Base-by-base conservation (phyloP, 805 yeast genomes). In the Jamesozyma rosinii region DNA sequence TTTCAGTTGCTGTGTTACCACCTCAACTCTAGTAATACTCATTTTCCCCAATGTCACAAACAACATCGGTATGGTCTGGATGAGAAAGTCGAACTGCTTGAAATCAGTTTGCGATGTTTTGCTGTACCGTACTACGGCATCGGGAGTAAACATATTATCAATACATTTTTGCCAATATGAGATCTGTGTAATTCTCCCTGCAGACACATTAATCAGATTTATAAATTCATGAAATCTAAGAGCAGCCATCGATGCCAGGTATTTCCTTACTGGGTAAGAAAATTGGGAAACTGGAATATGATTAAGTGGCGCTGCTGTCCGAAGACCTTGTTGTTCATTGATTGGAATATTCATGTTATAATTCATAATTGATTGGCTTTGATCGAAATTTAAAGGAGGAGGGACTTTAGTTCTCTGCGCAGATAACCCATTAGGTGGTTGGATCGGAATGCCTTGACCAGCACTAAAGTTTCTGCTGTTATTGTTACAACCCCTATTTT, bases 51-150 rank as follows among this genome's bases (percentile, higher is more conserved):
- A 1, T 77, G 72, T 46, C 65, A 72, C 50, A 76, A 74, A 50
- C 76, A 77, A 17, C 8, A 42, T 26, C 2, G 55, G 55, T 8
- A 51, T 35, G 17, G 50, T 38, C 1, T 51, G 44, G 3, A 47
- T 37, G 10, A 79, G 74, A 19, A 87, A 71, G 45, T 79, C 89
- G 58, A 78, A 84, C 49, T 72, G 80, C 44, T 77, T 63, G 9
- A 68, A 63, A 35, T 72, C 81, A 22, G 63, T 62, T 11, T 67
- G 69, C 37, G 67, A 64, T 45, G 70, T 69, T 33, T 76, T 66
- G 1, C 72, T 60, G 45, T 77, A 68, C 14, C 75, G 63, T 29
- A 77, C 51, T 5, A 67, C 59, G 1, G 80, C 79, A 37, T 60
- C 58, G 9, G 76, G 79, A 34, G 75, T 64, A 55, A 78, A 81